Evolutionary conservation across 148 eudicot genomes (phyloP).

Genomic region (Talinum fruticosum): DNA sequence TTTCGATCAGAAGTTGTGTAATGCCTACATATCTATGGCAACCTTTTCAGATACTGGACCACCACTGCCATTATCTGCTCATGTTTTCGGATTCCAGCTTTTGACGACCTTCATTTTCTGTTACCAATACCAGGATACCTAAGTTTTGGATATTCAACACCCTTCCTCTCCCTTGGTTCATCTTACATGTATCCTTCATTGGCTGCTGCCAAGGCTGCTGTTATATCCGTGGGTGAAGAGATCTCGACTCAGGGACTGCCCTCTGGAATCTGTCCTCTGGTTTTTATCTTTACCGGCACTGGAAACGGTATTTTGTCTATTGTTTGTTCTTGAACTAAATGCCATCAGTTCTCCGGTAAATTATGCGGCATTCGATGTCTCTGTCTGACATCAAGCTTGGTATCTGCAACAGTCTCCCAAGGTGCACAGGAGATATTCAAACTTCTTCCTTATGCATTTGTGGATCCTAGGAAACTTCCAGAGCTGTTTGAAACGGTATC

Average conservation of each 20-base stretch:
- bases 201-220: conserved; percentile 95
- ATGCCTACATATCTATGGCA: neutral
- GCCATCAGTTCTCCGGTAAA: neutral
- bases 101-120: conserved; percentile 8
- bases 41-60: neutral
- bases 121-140: conserved; percentile 65
- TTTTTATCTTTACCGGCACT: conserved; percentile 92
- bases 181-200: conserved; percentile 96
- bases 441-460: conserved; percentile 93
- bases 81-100: neutral
- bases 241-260: conserved; percentile 84
- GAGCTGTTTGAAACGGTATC: conserved; percentile 71
- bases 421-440: conserved; percentile 96
- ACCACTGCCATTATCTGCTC: neutral
- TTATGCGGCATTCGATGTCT: neutral
- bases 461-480: conserved; percentile 72
- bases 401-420: conserved; percentile 58
- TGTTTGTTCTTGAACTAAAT: neutral
- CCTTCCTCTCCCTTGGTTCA: conserved; percentile 84
- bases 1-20: too few species aligned
- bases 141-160: conserved; percentile 87
- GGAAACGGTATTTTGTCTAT: conserved; percentile 71
- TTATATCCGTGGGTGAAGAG: conserved; percentile 94
- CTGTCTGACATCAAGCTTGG: neutral
- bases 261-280: conserved; percentile 80